Percentiles rank a stretch among this genome's conserved stretches.
Conservation (phyloP, 768 basidiomycete species). For the Cystofilobasidium capitatum region DNA sequence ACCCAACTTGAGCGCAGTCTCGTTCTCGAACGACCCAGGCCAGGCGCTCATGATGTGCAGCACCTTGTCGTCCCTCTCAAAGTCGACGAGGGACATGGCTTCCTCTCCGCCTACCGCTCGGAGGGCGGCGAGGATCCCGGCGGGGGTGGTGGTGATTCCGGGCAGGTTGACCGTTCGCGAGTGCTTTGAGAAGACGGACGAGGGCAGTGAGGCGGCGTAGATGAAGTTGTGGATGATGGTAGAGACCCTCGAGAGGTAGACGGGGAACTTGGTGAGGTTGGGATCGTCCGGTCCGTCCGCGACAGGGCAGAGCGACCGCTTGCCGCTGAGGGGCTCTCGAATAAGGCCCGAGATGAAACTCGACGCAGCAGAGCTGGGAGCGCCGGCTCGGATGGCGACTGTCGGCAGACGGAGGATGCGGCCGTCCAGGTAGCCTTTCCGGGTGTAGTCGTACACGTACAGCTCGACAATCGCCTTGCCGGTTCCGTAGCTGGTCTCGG, state of each 20-base stretch:
- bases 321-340: conserved; percentile 38
- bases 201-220: conserved; percentile 46
- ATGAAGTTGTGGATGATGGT: conserved; percentile 50
- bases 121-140: conserved; percentile 50
- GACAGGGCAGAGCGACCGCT: conserved; percentile 35
- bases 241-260: conserved; percentile 49
- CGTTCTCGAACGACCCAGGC: conserved; percentile 37
- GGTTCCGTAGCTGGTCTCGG: conserved; percentile 38
- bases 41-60: conserved; percentile 37
- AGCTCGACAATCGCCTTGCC: conserved; percentile 39
- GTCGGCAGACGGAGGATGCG: conserved; percentile 38
- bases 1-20: conserved; percentile 31
- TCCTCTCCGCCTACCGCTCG: conserved; percentile 48
- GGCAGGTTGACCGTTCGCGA: conserved; percentile 53
- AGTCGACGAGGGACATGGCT: conserved; percentile 46
- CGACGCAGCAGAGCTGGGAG: conserved; percentile 38
- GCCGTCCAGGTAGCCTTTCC: conserved; percentile 37
- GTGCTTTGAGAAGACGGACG: conserved; percentile 43
- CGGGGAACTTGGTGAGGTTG: conserved; percentile 44
- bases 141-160: conserved; percentile 52
- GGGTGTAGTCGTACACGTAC: conserved; percentile 38
- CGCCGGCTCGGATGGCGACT: conserved; percentile 39
- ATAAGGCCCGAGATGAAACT: conserved; percentile 41
- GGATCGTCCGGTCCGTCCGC: conserved; percentile 34
- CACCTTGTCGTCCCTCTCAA: conserved; percentile 43